phyloP scores from a whole-genome alignment of 306 rosid genomes.

The Prunus armeniaca region DNA sequence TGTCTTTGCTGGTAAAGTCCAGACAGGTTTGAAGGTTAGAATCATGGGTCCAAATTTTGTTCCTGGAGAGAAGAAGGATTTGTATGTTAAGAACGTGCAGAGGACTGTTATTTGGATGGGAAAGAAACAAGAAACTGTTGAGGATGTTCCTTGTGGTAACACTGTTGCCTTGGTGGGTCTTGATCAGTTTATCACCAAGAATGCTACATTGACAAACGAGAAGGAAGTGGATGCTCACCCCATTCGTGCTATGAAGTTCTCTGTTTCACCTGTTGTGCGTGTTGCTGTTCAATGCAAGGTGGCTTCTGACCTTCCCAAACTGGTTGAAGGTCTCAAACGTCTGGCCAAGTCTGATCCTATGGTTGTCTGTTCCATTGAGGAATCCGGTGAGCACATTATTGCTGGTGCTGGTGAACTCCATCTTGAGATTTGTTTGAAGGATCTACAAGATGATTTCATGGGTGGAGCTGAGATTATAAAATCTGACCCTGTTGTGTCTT shows the following conservation, averaged over 20 bases:
- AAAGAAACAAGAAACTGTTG: conserved; percentile 87
- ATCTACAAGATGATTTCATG: conserved; percentile 82
- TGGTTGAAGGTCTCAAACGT: conserved; percentile 90
- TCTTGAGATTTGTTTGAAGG: conserved; percentile 91
- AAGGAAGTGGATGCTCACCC: conserved; percentile 92
- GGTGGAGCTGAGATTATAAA: conserved; percentile 85
- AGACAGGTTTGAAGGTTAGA: conserved; percentile 91
- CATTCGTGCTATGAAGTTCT: conserved; percentile 87
- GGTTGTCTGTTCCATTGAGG: conserved; percentile 89
- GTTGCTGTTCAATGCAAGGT: conserved; percentile 97
- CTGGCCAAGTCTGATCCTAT: conserved; percentile 94
- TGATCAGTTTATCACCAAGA: conserved; percentile 87
- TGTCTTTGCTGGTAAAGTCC: conserved; percentile 80
- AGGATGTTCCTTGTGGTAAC: conserved; percentile 94
- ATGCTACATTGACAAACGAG: conserved; percentile 90
- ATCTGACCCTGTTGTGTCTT: conserved; percentile 89
- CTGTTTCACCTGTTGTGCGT: conserved; percentile 90
- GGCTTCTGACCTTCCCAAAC: conserved; percentile 95
- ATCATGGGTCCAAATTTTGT: conserved; percentile 95
- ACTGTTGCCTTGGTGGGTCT: conserved; percentile 89
- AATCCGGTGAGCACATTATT: conserved; percentile 89
- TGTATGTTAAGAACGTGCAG: conserved; percentile 83
- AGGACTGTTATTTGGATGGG: conserved; percentile 99
- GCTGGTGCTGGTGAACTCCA: conserved; percentile 99
- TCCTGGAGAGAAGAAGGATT: conserved; percentile 87